Conservation (phyloP, 2,329 filamentous ascomycete genomes). For the Apiospora arundinis region DNA sequence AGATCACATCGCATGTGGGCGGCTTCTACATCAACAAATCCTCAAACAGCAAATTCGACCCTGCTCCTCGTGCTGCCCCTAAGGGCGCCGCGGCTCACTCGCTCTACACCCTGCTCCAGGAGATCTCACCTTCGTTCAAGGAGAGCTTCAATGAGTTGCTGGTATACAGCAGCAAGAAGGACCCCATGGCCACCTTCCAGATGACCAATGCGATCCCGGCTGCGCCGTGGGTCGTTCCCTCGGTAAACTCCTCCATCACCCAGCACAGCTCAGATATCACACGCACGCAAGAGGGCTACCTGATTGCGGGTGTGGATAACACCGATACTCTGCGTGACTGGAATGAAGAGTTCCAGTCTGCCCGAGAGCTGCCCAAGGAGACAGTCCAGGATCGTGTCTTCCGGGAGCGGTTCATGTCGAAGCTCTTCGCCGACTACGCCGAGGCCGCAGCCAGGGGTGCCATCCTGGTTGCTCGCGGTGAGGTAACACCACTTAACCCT, state of each 20-base stretch:
- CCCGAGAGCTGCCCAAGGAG: conserved; percentile 90
- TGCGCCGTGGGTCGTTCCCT: conserved; percentile 87
- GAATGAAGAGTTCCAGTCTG: conserved; percentile 99
- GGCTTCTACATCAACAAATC: conserved; percentile 98
- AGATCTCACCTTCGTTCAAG: conserved; percentile 84
- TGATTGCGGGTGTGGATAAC: conserved; percentile 90
- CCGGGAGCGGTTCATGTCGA: conserved; percentile 89
- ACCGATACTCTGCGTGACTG: conserved; percentile 94
- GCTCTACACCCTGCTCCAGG: conserved; percentile 77
- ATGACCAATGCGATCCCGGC: conserved; percentile 94
- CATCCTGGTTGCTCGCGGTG: conserved; percentile 88
- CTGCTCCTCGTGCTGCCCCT: conserved; percentile 77
- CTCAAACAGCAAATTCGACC: conserved; percentile 94
- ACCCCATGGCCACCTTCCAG: conserved; percentile 91
- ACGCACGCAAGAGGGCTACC: conserved; percentile 88
- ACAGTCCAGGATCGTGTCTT: conserved; percentile 95
- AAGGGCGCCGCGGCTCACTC: conserved; percentile 86
- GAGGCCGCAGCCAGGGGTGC: conserved; percentile 93
- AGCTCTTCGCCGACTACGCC: conserved; percentile 97
- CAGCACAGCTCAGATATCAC: conserved; percentile 84
- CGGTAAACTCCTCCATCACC: conserved; percentile 66
- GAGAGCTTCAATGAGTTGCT: conserved; percentile 79
- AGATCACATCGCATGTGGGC: conserved; percentile 91
- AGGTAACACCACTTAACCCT: conserved; percentile 92
- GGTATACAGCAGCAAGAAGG: conserved; percentile 82